Base-by-base conservation (phyloP, 495 filamentous ascomycete species). In the Aspergillus cristatus region DNA sequence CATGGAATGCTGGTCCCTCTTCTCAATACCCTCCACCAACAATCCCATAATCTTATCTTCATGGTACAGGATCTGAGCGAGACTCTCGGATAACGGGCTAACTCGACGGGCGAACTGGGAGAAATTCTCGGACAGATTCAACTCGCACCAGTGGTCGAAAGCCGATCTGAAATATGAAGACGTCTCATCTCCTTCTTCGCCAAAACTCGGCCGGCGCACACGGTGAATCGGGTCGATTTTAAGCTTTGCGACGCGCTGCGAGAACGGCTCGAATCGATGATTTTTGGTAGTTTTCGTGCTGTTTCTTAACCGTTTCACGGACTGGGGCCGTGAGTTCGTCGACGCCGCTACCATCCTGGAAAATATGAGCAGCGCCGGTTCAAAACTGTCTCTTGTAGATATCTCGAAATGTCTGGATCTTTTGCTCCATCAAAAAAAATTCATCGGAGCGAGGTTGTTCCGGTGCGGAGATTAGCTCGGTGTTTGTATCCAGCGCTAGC, bases 261-360 rank as follows among this genome's bases (percentile, higher is more conserved):
- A 87, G 62, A 99, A 99, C 34, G 79, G 78, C 66, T 99, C 84
- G 73, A 86, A 97, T 58, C 82, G 73, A 57, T 94, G 84, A 20
- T 81, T 78, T 47, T 84, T 88, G 45, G 78, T 78, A 20, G 87
- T 82, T 44, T 69, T 65, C 7, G 87, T 94, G 44, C 75, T 60
- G 34, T 47, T 48, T 63, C 82, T 79, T 41, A 70, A 51, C 26
- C 70, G 62, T 61, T 79, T 79, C 37, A 68, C 71, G 53, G 77
- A 67, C 62, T 82, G 84, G 15, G 65, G 60, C 50, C 79, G 78
- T 48, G 75, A 76, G 41, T 78, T 78, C 41, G 76, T 75, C 38
- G 74, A 71, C 43, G 69, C 70, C 54, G 76, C 70, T 37, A 68
- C 67, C 72, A 79, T 76, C 32, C 46, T 60, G 41, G 30, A 26